Evolutionary conservation across 306 rosid genomes (phyloP).

Genomic region (Lathyrus sativus): DNA sequence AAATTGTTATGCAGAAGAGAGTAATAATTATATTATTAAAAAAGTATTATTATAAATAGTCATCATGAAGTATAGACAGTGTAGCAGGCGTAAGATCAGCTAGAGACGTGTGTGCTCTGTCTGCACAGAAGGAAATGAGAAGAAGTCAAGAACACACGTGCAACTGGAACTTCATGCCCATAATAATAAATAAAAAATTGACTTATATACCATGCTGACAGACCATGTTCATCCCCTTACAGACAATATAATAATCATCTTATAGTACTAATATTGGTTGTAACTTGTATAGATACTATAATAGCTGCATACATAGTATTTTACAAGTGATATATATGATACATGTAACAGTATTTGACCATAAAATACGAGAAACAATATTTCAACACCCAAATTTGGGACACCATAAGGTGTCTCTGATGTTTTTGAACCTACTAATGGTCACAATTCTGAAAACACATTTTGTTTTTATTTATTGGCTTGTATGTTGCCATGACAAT

Average conservation of each 20-base stretch:
- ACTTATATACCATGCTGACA: neutral
- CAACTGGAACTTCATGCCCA: neutral
- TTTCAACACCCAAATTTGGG: too few species aligned
- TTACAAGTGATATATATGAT: too few species aligned
- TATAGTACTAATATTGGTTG: neutral
- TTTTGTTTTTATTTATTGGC: neutral
- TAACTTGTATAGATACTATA: neutral
- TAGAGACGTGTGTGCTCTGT: neutral
- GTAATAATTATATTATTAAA: too few species aligned
- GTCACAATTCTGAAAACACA: neutral
- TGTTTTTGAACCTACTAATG: too few species aligned
- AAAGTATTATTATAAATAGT: too few species aligned
- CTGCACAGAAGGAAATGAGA: neutral
- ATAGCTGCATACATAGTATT: neutral
- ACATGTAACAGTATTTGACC: too few species aligned
- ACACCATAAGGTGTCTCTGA: too few species aligned
- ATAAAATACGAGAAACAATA: too few species aligned
- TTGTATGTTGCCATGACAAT: neutral
- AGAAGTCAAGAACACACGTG: neutral
- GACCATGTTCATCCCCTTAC: slow-evolving; percentile 4
- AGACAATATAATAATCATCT: slow-evolving; percentile 2
- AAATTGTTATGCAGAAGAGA: too few species aligned
- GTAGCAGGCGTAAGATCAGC: too few species aligned
- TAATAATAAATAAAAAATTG: neutral
- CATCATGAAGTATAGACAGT: neutral